phyloP scores from a whole-genome alignment of 73 alveolate genomes.

The Paramecium primaurelia region DNA sequence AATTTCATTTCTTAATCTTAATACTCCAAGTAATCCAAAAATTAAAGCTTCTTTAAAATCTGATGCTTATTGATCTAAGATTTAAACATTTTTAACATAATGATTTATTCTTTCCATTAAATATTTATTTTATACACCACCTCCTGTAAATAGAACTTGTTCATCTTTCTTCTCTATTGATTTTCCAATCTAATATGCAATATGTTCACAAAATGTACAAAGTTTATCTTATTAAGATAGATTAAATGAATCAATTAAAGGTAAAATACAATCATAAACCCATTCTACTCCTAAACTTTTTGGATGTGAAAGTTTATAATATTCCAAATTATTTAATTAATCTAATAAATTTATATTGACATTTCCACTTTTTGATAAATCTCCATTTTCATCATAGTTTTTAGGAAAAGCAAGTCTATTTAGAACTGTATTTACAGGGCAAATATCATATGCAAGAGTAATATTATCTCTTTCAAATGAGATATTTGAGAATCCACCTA shows the following conservation, averaged over 20 bases:
- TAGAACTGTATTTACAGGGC: conserved; percentile 39
- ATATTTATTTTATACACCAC: conserved; percentile 54
- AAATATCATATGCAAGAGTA: conserved; percentile 44
- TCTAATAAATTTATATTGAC: neutral
- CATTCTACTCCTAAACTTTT: conserved; percentile 46
- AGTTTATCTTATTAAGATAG: conserved; percentile 5
- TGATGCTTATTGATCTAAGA: neutral
- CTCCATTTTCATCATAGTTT: conserved; percentile 35
- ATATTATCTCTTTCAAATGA: neutral
- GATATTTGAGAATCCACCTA: conserved; percentile 52
- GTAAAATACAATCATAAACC: conserved; percentile 15
- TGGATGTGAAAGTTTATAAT: neutral
- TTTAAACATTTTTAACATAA: neutral
- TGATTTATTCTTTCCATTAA: conserved; percentile 27
- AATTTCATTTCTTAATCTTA: neutral
- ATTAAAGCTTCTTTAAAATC: conserved; percentile 58
- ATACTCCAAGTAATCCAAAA: conserved; percentile 53
- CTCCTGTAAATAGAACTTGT: conserved; percentile 35
- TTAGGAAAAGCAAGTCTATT: neutral
- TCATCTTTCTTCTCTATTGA: neutral
- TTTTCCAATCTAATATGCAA: conserved; percentile 7
- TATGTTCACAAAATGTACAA: conserved; percentile 15
- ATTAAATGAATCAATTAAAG: neutral
- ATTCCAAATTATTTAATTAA: neutral
- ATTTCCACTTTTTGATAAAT: neutral